Evolutionary conservation across 371 early-diverging fungal genomes (phyloP).

Genomic region (Syncephalis plumigaleata): DNA sequence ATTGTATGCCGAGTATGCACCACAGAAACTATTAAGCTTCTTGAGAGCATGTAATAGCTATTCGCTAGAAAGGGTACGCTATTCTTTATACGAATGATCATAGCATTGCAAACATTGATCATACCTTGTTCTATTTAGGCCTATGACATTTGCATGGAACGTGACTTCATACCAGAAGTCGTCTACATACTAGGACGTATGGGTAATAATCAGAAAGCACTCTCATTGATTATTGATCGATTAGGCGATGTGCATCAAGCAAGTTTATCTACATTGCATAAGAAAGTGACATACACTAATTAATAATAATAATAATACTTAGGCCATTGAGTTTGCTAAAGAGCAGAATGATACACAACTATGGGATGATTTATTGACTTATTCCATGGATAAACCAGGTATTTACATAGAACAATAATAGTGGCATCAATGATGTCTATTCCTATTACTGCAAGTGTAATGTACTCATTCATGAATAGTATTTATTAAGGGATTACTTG

Average conservation of each 20-base stretch:
- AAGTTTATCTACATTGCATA: conserved; percentile 7
- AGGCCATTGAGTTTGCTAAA: conserved; percentile 94
- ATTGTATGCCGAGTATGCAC: conserved; percentile 83
- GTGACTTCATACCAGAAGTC: conserved; percentile 85
- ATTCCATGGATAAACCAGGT: conserved; percentile 78
- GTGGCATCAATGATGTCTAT: not conserved
- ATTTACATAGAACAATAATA: conserved; percentile 4
- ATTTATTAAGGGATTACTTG: conserved; percentile 78
- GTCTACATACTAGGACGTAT: conserved; percentile 90
- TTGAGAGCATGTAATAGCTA: conserved; percentile 60
- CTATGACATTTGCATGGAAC: conserved; percentile 59
- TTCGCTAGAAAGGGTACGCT: conserved; percentile 40
- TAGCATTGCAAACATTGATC: not conserved
- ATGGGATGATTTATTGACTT: conserved; percentile 85
- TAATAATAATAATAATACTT: conserved; percentile 1
- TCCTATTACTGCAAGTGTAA: too few relatives aligned
- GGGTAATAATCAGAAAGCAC: conserved; percentile 84
- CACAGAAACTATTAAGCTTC: conserved; percentile 58
- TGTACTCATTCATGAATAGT: conserved; percentile 20
- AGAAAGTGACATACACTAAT: too few relatives aligned
- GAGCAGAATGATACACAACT: conserved; percentile 88
- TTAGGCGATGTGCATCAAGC: conserved; percentile 76
- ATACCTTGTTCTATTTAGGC: conserved; percentile 26
- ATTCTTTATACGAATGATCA: not conserved
- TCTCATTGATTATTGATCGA: conserved; percentile 77